Base-by-base conservation (phyloP, 305 asterid genomes). In the Fraxinus platypoda region DNA sequence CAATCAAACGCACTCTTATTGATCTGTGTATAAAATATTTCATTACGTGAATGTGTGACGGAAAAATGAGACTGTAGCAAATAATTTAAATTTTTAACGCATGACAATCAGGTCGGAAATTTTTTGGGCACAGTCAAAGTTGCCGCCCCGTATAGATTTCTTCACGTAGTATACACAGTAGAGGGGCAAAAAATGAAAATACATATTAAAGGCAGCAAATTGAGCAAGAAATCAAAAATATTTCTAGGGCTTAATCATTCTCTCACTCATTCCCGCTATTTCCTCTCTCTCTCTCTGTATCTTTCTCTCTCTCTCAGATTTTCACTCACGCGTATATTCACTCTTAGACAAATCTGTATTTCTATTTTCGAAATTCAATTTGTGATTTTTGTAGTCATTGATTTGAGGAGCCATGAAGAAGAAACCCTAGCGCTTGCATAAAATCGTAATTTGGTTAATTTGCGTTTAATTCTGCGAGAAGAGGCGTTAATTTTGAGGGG, bases 401-500 rank as follows among this genome's bases (percentile, higher is more conserved):
- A 73, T 46, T 66, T 66, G 78, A 73, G 62, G 72, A 26, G 70
- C 43, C 28, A 57, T 81, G 86, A 77, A 37, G 83, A 80, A 81
- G 81, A 84, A 83, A 81, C 90, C 87, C 85, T 89, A 85, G 86
- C 80, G 78, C 80, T 77, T 8, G 59, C 62, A n/a, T 62, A 70
- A 87, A 88, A 82, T 88, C 92, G 89, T 83, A 82, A 74, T 83
- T 81, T 68, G 83, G 34, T 49, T 52, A 80, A 30, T 82, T 80
- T 49, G 33, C 25, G 57, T 62, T 77, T 19, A 17, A 38, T 64
- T 78, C 75, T 79, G 79, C 78, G 62, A 80, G 28, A 8, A 34
- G 23, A 57, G n/a, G 49, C 81, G 30, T 79, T n/a, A 52, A 76
- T 66, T 76, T 19, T 26, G 6, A 26, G 76, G 78, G 26, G 78